Percentiles rank a stretch among this genome's conserved stretches.
Evolutionary conservation across 768 basidiomycete genomes (phyloP).

Genomic region (Phaeotremella fagi): DNA sequence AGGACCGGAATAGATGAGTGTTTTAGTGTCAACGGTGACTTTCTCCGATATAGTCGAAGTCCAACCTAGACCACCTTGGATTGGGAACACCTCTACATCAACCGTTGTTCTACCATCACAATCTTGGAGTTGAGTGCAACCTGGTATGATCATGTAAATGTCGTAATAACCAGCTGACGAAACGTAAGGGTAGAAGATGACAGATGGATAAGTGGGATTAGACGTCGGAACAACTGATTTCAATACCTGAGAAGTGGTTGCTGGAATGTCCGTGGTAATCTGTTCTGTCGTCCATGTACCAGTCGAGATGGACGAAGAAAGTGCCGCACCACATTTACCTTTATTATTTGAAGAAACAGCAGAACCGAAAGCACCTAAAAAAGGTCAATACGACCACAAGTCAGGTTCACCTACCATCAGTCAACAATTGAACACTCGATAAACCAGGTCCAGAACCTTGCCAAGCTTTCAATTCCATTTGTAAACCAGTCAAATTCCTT

Average conservation of each 20-base stretch:
- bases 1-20: conserved; percentile 72
- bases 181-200: conserved; percentile 91
- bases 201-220: conserved; percentile 61
- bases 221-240: conserved; percentile 62
- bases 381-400: not conserved
- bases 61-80: conserved; percentile 60
- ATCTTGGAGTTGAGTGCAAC: conserved; percentile 73
- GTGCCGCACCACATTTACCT: conserved; percentile 71
- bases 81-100: conserved; percentile 74
- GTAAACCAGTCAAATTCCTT: conserved; percentile 71
- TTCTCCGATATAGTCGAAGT: conserved; percentile 71
- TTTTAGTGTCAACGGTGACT: conserved; percentile 59
- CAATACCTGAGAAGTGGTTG: conserved; percentile 70
- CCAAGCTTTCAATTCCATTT: conserved; percentile 73
- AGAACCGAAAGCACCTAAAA: conserved; percentile 67
- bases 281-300: conserved; percentile 66
- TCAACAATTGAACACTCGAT: conserved; percentile 85
- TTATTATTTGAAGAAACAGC: conserved; percentile 60
- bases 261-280: conserved; percentile 69
- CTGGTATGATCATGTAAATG: conserved; percentile 78
- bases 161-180: conserved; percentile 81
- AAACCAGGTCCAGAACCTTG: conserved; percentile 72
- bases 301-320: conserved; percentile 62
- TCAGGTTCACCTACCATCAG: conserved; percentile 59
- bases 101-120: conserved; percentile 77